phyloP scores from a whole-genome alignment of 306 rosid genomes.

The Prunus padus region DNA sequence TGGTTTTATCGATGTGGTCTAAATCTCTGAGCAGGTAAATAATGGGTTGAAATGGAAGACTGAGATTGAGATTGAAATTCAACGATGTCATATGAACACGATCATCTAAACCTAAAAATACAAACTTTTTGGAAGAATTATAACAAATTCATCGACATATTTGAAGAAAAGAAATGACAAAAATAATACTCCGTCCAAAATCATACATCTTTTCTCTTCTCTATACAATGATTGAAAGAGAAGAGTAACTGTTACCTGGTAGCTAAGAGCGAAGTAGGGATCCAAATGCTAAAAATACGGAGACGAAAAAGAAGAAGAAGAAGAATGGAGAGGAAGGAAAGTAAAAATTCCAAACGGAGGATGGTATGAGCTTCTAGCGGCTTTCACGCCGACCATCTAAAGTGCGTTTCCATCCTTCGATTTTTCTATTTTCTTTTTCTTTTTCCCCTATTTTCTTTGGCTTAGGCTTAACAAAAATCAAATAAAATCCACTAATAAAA shows the following conservation, averaged over 20 bases:
- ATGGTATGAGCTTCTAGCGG: conserved; percentile 17
- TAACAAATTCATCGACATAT: neutral
- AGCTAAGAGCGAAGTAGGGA: conserved; percentile 6
- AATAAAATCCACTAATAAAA: too few relatives aligned
- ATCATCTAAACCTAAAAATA: neutral
- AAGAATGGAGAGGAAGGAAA: conserved; percentile 8
- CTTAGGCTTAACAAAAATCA: neutral
- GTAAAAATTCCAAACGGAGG: neutral
- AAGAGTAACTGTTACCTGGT: conserved; percentile 3
- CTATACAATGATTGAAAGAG: neutral
- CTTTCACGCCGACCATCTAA: conserved; percentile 25
- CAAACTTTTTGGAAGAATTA: neutral
- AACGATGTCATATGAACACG: neutral
- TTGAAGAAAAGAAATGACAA: neutral
- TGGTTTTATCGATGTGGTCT: conserved; percentile 1
- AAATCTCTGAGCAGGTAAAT: neutral
- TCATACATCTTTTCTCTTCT: neutral
- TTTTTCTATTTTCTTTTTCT: neutral
- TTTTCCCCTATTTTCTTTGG: neutral
- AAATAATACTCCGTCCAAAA: neutral
- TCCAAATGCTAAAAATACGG: neutral
- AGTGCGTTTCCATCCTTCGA: conserved; percentile 12
- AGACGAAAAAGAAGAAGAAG: neutral
- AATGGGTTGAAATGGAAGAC: neutral
- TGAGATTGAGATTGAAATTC: neutral